A percentile compares a stretch with the other conserved stretches of the same genome.
Conservation (phyloP, 768 basidiomycete genomes). For the Termitomyces sp. region DNA sequence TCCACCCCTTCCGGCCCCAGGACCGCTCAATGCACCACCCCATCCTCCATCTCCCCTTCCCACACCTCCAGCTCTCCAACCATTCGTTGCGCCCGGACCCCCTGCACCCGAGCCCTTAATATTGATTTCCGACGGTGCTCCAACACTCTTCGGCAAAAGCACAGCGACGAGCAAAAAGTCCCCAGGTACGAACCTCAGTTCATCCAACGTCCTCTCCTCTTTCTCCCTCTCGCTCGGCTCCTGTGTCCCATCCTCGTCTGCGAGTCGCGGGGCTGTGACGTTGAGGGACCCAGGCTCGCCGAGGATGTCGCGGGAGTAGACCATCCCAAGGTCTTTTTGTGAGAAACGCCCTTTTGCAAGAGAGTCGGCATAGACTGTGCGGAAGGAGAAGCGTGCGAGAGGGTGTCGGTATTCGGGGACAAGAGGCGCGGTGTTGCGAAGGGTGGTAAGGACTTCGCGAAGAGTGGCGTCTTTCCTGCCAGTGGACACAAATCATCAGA, state of each 20-base stretch:
- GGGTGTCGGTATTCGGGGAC: slow-evolving; percentile 75
- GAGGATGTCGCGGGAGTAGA: slow-evolving; percentile 81
- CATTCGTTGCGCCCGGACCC: slow-evolving; percentile 19
- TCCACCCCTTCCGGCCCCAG: slow-evolving; percentile 41
- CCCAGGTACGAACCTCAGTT: slow-evolving; percentile 74
- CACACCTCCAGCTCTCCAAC: slow-evolving; percentile 25
- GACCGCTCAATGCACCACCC: slow-evolving; percentile 32
- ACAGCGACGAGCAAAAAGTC: slow-evolving; percentile 77
- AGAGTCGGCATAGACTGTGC: slow-evolving; percentile 72
- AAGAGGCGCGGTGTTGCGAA: slow-evolving; percentile 66
- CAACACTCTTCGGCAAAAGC: slow-evolving; percentile 63
- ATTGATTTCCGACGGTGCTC: slow-evolving; percentile 42
- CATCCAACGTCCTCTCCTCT: slow-evolving; percentile 71
- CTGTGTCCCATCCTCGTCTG: slow-evolving; percentile 34
- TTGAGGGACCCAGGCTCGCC: slow-evolving; percentile 69
- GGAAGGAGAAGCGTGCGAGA: slow-evolving; percentile 76
- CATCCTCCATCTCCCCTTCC: slow-evolving; percentile 40
- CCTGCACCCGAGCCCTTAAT: slow-evolving; percentile 41
- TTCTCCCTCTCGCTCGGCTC: slow-evolving; percentile 42
- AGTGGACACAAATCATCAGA: background rate
- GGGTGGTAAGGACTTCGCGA: slow-evolving; percentile 70
- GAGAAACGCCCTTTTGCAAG: slow-evolving; percentile 66
- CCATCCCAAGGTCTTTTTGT: slow-evolving; percentile 75
- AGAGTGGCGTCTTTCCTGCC: slow-evolving; percentile 79
- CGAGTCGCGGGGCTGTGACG: slow-evolving; percentile 51